Evolutionary conservation across 106 monocot genomes (phyloP).

Genomic region (Gastrodia elata): DNA sequence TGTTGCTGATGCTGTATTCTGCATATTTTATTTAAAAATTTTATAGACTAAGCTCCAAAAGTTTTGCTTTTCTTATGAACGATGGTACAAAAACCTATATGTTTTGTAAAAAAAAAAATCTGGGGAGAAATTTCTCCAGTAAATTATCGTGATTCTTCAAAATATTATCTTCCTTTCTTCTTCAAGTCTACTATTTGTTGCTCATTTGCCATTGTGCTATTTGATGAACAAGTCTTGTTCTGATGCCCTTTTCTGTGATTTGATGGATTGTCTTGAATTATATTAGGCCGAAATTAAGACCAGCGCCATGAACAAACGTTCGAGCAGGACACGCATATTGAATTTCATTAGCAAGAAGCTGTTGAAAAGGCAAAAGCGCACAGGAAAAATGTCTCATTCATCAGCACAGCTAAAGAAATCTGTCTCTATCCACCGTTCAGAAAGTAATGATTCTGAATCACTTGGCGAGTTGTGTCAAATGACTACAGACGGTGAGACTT

Average conservation of each 20-base stretch:
- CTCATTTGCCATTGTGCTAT: not conserved
- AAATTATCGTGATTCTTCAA: too few species aligned
- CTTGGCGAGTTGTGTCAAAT: conserved; percentile 4
- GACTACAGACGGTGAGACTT: conserved; percentile 6
- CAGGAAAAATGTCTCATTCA: conserved; percentile 29
- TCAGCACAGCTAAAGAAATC: conserved; percentile 34
- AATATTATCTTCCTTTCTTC: too few species aligned
- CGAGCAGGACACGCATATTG: conserved; percentile 20
- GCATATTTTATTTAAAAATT: not conserved
- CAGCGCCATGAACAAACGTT: conserved; percentile 17
- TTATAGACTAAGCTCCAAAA: not conserved
- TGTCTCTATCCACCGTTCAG: conserved; percentile 63
- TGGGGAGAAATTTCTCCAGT: not conserved
- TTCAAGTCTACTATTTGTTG: too few species aligned
- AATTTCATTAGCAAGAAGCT: conserved; percentile 29
- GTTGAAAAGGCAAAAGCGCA: conserved; percentile 22
- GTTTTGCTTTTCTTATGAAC: not conserved
- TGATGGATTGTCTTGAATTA: conserved; percentile 1
- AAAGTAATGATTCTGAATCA: conserved; percentile 43
- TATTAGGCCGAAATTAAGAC: conserved; percentile 19
- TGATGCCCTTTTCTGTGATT: not conserved
- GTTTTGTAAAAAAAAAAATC: not conserved
- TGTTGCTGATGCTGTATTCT: not conserved
- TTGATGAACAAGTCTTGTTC: not conserved
- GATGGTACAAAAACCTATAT: not conserved